A percentile compares a stretch with the other conserved stretches of the same genome.
Conservation (phyloP, 805 yeast genomes). For the Metschnikowia noctiluminum region DNA sequence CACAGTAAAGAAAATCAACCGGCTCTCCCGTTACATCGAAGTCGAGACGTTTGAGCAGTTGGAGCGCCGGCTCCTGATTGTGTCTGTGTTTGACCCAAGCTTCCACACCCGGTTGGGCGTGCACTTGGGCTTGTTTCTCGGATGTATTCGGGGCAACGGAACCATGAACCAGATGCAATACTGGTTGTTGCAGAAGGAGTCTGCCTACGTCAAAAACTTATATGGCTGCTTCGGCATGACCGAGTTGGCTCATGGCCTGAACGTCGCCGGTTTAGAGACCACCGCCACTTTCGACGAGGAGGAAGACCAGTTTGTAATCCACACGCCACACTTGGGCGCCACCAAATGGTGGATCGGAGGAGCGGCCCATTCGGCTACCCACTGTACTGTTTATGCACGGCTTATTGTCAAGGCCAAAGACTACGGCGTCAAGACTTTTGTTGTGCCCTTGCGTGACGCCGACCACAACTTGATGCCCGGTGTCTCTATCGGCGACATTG, state of each 20-base stretch:
- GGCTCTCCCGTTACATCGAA: slow-evolving; percentile 62
- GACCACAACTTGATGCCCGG: slow-evolving; percentile 76
- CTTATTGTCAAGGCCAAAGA: slow-evolving; percentile 78
- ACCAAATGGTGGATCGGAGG: slow-evolving; percentile 99
- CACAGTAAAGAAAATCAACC: slow-evolving; percentile 58
- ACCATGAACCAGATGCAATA: slow-evolving; percentile 77
- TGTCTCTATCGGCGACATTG: slow-evolving; percentile 83
- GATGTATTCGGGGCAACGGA: slow-evolving; percentile 83
- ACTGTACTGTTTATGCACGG: slow-evolving; percentile 81
- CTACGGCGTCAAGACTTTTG: slow-evolving; percentile 88
- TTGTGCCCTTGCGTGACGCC: slow-evolving; percentile 82
- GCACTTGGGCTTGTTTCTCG: slow-evolving; percentile 80
- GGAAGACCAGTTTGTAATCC: slow-evolving; percentile 65
- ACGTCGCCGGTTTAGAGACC: slow-evolving; percentile 92
- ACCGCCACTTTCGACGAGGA: slow-evolving; percentile 73
- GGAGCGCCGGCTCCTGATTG: slow-evolving; percentile 54
- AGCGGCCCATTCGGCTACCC: slow-evolving; percentile 92
- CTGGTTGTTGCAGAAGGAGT: slow-evolving; percentile 76
- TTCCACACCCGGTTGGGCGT: slow-evolving; percentile 82
- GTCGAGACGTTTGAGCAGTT: slow-evolving; percentile 42
- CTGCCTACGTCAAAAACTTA: slow-evolving; percentile 53
- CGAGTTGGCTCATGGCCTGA: slow-evolving; percentile 66
- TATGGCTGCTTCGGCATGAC: slow-evolving; percentile 64
- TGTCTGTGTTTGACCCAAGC: slow-evolving; percentile 73
- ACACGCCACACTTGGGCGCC: slow-evolving; percentile 89